phyloP scores from a whole-genome alignment of 2,329 filamentous ascomycete species.

The Leptographium procerum region DNA sequence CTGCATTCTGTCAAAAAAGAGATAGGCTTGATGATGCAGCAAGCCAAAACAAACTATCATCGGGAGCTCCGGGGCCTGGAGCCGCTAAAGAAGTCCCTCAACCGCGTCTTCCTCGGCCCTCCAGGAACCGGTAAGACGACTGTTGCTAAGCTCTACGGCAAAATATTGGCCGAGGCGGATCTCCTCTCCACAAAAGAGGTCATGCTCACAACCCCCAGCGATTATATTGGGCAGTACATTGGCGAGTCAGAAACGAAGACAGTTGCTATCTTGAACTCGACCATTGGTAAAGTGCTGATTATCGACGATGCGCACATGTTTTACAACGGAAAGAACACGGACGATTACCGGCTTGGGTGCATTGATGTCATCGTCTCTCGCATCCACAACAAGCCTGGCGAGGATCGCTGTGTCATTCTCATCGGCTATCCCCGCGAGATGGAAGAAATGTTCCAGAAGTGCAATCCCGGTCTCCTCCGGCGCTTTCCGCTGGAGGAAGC shows the following conservation, averaged over 20 bases:
- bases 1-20: neutral
- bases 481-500: slow-evolving; percentile 52
- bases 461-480: slow-evolving; percentile 56
- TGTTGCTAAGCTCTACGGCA: neutral
- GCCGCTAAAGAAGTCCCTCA: neutral
- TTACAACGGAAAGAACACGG: slow-evolving; percentile 23
- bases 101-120: neutral
- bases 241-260: slow-evolving; percentile 55
- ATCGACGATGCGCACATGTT: slow-evolving; percentile 72
- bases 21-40: neutral
- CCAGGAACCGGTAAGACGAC: neutral
- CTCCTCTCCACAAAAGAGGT: neutral
- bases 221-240: slow-evolving; percentile 23
- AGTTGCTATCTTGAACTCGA: slow-evolving; percentile 54
- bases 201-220: too few species aligned
- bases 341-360: slow-evolving; percentile 37
- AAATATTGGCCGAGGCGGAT: neutral
- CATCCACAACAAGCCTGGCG: slow-evolving; percentile 55
- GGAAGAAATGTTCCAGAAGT: slow-evolving; percentile 58
- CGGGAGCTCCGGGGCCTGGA: neutral
- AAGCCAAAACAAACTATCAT: neutral
- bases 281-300: slow-evolving; percentile 61
- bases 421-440: slow-evolving; percentile 61
- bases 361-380: slow-evolving; percentile 64
- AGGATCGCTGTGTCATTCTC: slow-evolving; percentile 61